Percentiles rank a stretch among this genome's conserved stretches.
phyloP scores from a whole-genome alignment of 345 rosid genomes.

The Murraya paniculata region DNA sequence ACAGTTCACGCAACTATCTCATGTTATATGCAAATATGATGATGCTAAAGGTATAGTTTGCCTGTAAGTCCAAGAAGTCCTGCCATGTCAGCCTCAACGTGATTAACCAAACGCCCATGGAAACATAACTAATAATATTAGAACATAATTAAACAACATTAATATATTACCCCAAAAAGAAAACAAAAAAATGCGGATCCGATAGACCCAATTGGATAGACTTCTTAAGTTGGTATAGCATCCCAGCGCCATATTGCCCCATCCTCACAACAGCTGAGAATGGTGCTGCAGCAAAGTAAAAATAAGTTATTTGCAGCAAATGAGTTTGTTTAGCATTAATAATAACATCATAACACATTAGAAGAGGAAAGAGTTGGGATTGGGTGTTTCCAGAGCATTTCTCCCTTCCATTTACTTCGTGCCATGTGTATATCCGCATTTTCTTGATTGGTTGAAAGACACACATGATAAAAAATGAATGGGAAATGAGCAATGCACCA shows the following conservation, averaged over 20 bases:
- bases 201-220: background rate
- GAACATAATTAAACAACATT: background rate
- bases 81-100: background rate
- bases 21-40: background rate
- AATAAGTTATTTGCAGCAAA: background rate
- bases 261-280: constrained; percentile 90
- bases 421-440: too few species aligned
- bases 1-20: background rate
- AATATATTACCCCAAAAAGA: background rate
- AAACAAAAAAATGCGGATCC: background rate
- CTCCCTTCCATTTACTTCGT: too few species aligned
- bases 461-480: too few species aligned
- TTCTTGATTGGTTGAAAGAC: too few species aligned
- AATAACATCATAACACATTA: background rate
- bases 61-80: background rate
- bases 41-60: background rate
- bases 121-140: background rate
- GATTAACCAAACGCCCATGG: background rate
- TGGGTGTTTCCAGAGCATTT: too few species aligned
- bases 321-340: background rate
- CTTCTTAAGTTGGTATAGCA: constrained; percentile 33
- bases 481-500: too few species aligned
- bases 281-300: constrained; percentile 56
- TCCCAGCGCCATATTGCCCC: constrained; percentile 99
- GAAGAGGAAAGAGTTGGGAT: background rate